Percentiles rank a stretch among this genome's conserved stretches.
phyloP scores from a whole-genome alignment of 108 stramenopile species.

The Heterococcus sp. region DNA sequence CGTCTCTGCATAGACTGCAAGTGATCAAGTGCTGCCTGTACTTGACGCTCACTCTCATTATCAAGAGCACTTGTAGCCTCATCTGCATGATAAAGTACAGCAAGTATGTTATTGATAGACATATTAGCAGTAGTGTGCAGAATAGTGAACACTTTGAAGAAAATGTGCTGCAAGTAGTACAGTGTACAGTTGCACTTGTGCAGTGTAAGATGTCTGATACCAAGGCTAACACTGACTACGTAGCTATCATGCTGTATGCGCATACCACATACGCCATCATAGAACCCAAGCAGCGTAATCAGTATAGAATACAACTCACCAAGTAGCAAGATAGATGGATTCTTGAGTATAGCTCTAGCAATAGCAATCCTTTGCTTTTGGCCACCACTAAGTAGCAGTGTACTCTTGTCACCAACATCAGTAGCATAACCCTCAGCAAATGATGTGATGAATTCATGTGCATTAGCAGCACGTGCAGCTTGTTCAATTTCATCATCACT shows the following conservation, averaged over 20 bases:
- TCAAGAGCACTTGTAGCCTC: constrained; percentile 69
- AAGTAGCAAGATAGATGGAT: constrained; percentile 22
- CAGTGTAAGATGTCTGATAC: too few species aligned
- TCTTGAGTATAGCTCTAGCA: constrained; percentile 73
- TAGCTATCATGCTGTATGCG: too few species aligned
- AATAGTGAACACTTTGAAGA: background rate
- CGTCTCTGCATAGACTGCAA: background rate
- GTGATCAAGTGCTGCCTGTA: constrained; percentile 57
- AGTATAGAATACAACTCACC: background rate
- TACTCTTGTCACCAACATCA: constrained; percentile 54
- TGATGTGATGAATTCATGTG: constrained; percentile 32
- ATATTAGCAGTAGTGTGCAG: background rate
- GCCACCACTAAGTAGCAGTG: constrained; percentile 55
- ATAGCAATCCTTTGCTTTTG: constrained; percentile 54
- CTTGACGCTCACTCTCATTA: constrained; percentile 60
- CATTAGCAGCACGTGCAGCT: constrained; percentile 16
- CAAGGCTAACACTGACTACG: too few species aligned
- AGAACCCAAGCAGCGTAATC: too few species aligned
- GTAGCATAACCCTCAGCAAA: constrained; percentile 57
- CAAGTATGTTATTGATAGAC: background rate
- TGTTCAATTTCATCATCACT: constrained; percentile 52
- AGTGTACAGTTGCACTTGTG: too few species aligned
- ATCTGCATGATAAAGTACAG: constrained; percentile 5
- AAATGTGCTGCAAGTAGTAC: too few species aligned
- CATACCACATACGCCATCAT: too few species aligned